These are phyloP conservation scores for Kwoniella newhampshirensis DNA, from an alignment of 768 basidiomycete species.

Conservation along the genomic window DNA sequence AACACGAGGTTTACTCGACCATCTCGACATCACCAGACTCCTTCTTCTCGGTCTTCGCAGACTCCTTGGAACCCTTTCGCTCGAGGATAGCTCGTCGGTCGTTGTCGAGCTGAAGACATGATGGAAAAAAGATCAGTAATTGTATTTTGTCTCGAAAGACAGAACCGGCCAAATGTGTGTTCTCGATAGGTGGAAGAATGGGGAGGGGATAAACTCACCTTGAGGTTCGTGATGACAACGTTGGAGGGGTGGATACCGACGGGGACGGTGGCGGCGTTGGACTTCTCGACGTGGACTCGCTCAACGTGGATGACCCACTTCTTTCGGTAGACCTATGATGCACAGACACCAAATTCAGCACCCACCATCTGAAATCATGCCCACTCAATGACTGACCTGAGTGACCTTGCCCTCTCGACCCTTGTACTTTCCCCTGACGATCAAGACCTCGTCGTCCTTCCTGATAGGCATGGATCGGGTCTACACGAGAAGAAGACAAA, in stretches of 20 bases:
- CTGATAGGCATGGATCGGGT: conserved; percentile 89
- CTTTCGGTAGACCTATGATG: conserved; percentile 86
- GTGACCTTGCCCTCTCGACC: conserved; percentile 98
- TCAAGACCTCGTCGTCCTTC: conserved; percentile 96
- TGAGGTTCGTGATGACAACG: conserved; percentile 88
- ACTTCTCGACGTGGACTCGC: conserved; percentile 95
- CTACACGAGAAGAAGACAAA: conserved; percentile 55
- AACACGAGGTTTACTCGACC: conserved; percentile 39
- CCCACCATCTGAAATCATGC: background rate
- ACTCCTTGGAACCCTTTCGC: conserved; percentile 50
- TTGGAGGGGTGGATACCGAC: conserved; percentile 97
- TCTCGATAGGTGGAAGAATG: background rate
- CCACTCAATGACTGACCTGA: conserved; percentile 46
- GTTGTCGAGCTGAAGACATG: conserved; percentile 40
- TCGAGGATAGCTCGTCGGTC: conserved; percentile 54
- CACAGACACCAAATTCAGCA: background rate
- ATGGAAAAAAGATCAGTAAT: conserved; percentile 4
- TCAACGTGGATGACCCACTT: conserved; percentile 99
- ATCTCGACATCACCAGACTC: conserved; percentile 53
- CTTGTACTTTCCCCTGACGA: conserved; percentile 97
- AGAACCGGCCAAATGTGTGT: too few species aligned
- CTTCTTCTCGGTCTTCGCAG: conserved; percentile 33
- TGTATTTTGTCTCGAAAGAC: background rate
- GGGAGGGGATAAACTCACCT: conserved; percentile 54
- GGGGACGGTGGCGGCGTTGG: conserved; percentile 87